Conservation (phyloP, 805 yeast genomes). For the Candida broadrunensis region DNA sequence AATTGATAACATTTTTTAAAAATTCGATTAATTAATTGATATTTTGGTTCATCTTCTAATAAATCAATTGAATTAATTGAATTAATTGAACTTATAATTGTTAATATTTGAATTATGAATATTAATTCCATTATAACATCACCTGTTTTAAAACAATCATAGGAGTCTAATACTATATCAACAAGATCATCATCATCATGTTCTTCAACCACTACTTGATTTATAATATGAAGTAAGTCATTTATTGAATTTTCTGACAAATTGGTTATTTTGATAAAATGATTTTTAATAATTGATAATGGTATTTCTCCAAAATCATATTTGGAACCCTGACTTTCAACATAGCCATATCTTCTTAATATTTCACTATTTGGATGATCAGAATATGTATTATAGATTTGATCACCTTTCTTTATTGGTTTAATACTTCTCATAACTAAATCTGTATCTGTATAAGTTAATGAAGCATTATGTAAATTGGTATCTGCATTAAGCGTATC, state of each 20-base stretch:
- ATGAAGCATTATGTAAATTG: slow-evolving; percentile 66
- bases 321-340: slow-evolving; percentile 68
- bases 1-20: slow-evolving; percentile 61
- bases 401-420: slow-evolving; percentile 61
- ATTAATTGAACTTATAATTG: slow-evolving; percentile 28
- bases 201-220: slow-evolving; percentile 28
- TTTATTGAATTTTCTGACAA: slow-evolving; percentile 19
- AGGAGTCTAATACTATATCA: slow-evolving; percentile 49
- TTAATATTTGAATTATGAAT: slow-evolving; percentile 51
- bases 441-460: slow-evolving; percentile 46
- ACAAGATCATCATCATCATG: slow-evolving; percentile 38
- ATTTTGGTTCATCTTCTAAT: slow-evolving; percentile 14
- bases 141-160: slow-evolving; percentile 58
- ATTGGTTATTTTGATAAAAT: slow-evolving; percentile 27
- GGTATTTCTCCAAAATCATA: slow-evolving; percentile 81
- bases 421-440: slow-evolving; percentile 73
- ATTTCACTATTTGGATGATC: slow-evolving; percentile 91
- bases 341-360: slow-evolving; percentile 87
- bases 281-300: slow-evolving; percentile 36
- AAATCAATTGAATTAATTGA: slow-evolving; percentile 16
- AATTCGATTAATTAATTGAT: slow-evolving; percentile 44
- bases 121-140: slow-evolving; percentile 60
- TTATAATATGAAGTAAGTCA: slow-evolving; percentile 15
- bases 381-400: slow-evolving; percentile 85
- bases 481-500: slow-evolving; percentile 90